Conservation (phyloP, 139 green algal genomes). For the Spirogloea muscicola region DNA sequence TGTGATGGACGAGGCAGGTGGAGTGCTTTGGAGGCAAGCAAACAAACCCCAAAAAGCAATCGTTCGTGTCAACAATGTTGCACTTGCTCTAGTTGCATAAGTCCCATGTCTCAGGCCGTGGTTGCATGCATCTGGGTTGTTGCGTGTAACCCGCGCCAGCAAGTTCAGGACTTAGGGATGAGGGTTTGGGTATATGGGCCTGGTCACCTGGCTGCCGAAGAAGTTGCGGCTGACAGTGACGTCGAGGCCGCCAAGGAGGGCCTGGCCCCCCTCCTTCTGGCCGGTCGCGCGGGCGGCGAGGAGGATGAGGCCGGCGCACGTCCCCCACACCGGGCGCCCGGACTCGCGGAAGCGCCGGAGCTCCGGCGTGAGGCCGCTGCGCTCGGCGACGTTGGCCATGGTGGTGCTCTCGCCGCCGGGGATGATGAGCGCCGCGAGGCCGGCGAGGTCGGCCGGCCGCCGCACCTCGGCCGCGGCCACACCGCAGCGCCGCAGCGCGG, state of each 20-base stretch:
- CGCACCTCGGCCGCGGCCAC: constrained; percentile 42
- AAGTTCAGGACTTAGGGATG: too few species aligned
- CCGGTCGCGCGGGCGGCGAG: constrained; percentile 77
- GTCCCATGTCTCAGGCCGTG: too few species aligned
- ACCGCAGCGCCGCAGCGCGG: neutral
- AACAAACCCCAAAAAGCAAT: too few species aligned
- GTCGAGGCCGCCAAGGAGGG: constrained; percentile 88
- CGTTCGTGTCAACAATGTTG: too few species aligned
- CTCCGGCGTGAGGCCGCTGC: constrained; percentile 24
- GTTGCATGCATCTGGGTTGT: too few species aligned
- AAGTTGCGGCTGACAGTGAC: constrained; percentile 93
- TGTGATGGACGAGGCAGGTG: too few species aligned
- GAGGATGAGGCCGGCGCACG: constrained; percentile 97
- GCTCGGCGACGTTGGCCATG: constrained; percentile 46
- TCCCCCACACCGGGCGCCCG: constrained; percentile 86
- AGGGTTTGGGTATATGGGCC: too few species aligned
- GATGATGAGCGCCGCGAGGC: constrained; percentile 38
- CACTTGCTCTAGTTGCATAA: too few species aligned
- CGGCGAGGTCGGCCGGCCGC: constrained; percentile 22
- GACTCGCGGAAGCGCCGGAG: constrained; percentile 14
- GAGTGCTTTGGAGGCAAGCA: too few species aligned
- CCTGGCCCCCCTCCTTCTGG: constrained; percentile 88
- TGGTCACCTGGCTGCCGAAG: constrained; percentile 91
- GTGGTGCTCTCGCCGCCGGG: constrained; percentile 50
- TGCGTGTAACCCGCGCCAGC: too few species aligned